These are phyloP conservation scores for Priceomyces melissophilus DNA, from an alignment of 805 yeast species.

Conservation along the genomic window DNA sequence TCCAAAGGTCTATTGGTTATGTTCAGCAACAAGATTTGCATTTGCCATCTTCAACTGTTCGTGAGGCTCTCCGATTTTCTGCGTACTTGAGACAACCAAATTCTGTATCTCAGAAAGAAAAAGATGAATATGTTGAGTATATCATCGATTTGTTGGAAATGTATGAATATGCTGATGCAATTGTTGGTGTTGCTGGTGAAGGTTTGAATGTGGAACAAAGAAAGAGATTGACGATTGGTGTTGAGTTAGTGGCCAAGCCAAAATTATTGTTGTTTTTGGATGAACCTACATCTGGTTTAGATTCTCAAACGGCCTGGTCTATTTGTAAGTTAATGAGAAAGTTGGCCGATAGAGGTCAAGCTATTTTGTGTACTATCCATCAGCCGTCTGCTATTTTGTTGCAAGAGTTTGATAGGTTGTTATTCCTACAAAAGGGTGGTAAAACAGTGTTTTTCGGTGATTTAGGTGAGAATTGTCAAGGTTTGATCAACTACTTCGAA, in stretches of 20 bases:
- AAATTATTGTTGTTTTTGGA: slow-evolving; percentile 36
- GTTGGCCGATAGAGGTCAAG: slow-evolving; percentile 40
- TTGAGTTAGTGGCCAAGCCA: slow-evolving; percentile 41
- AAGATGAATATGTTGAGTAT: slow-evolving; percentile 64
- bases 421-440: slow-evolving; percentile 71
- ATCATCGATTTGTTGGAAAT: slow-evolving; percentile 65
- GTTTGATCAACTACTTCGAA: slow-evolving; percentile 65
- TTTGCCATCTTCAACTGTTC: slow-evolving; percentile 63
- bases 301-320: slow-evolving; percentile 43
- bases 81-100: slow-evolving; percentile 70
- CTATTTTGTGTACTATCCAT: slow-evolving; percentile 60
- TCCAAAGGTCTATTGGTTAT: slow-evolving; percentile 76
- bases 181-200: slow-evolving; percentile 72
- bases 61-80: slow-evolving; percentile 70
- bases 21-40: slow-evolving; percentile 82
- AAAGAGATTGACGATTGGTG: slow-evolving; percentile 40
- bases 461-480: slow-evolving; percentile 59
- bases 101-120: slow-evolving; percentile 53
- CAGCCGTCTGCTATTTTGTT: slow-evolving; percentile 81
- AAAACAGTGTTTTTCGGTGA: slow-evolving; percentile 80
- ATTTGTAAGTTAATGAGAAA: slow-evolving; percentile 39
- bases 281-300: slow-evolving; percentile 45
- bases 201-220: slow-evolving; percentile 46
- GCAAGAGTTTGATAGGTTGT: slow-evolving; percentile 73
- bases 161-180: slow-evolving; percentile 71